Percentiles rank a stretch among this genome's conserved stretches.
phyloP scores from a whole-genome alignment of 192 early-diverging fungal genomes.

The Helicostylum pulchrum region DNA sequence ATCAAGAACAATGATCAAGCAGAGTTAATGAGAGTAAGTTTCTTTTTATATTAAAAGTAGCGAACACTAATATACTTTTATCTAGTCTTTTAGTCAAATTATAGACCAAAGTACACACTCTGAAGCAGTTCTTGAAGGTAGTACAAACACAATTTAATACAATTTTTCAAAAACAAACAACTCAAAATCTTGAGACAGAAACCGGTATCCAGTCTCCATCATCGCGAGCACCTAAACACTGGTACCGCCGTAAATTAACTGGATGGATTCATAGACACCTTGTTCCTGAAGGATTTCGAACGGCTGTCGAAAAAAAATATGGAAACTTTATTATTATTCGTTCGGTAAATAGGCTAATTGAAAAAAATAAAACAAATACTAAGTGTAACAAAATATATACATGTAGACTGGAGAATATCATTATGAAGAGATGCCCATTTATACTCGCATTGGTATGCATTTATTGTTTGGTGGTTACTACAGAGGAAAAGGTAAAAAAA shows the following conservation, averaged over 20 bases:
- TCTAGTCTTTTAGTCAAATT: slow-evolving; percentile 14
- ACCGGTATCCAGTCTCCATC: slow-evolving; percentile 29
- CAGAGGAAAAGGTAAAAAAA: slow-evolving; percentile 34
- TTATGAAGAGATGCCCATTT: slow-evolving; percentile 54
- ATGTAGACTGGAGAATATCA: slow-evolving; percentile 36
- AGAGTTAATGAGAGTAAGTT: slow-evolving; percentile 21
- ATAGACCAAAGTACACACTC: slow-evolving; percentile 18
- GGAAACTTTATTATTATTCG: slow-evolving; percentile 43
- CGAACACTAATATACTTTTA: neutral
- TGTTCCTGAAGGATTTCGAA: slow-evolving; percentile 39
- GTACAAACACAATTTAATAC: no score
- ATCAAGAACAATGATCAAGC: slow-evolving; percentile 19
- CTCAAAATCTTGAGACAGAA: neutral
- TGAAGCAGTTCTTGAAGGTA: slow-evolving; percentile 3
- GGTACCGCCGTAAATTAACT: slow-evolving; percentile 25
- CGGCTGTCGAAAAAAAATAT: slow-evolving; percentile 40
- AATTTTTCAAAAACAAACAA: no score
- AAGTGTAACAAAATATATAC: neutral
- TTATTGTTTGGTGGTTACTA: slow-evolving; percentile 43
- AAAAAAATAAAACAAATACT: neutral
- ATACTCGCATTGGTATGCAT: slow-evolving; percentile 53
- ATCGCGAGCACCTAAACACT: slow-evolving; percentile 14
- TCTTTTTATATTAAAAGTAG: neutral
- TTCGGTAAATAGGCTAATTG: slow-evolving; percentile 21
- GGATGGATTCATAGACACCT: slow-evolving; percentile 34